Percentiles rank a stretch among this genome's conserved stretches.
These are phyloP conservation scores for Lignosus rhinocerotis DNA, from an alignment of 1,284 basidiomycete species.

Conservation along the genomic window DNA sequence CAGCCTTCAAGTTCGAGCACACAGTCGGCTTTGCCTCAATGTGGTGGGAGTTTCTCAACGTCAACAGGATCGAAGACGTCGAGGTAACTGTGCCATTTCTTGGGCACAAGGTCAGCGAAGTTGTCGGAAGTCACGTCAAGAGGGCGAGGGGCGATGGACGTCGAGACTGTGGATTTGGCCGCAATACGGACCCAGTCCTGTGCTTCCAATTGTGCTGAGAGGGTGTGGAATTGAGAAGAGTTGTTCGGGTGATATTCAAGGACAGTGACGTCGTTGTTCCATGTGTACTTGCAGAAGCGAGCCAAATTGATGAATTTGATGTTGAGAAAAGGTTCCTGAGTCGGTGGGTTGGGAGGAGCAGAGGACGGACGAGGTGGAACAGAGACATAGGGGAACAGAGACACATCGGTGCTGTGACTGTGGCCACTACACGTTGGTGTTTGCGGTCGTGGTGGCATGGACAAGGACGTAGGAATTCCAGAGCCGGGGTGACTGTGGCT, in stretches of 20 bases:
- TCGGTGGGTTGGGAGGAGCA: background rate
- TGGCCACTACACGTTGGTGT: too few species aligned
- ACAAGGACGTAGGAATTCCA: too few species aligned
- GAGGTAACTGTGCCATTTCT: conserved; percentile 11
- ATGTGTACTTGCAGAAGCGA: conserved; percentile 5
- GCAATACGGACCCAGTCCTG: conserved; percentile 8
- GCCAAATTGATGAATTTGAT: conserved; percentile 1
- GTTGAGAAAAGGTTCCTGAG: background rate
- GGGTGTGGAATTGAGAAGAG: conserved; percentile 30
- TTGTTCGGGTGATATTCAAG: conserved; percentile 27
- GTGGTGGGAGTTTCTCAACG: conserved; percentile 16
- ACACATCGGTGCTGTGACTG: background rate
- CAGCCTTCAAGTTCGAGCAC: conserved; percentile 17
- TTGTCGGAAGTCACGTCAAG: background rate
- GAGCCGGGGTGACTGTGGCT: too few species aligned
- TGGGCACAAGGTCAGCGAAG: conserved; percentile 4
- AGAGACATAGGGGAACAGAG: conserved; percentile 3
- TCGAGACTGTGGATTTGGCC: background rate
- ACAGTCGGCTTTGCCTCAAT: conserved; percentile 12
- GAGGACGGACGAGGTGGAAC: conserved; percentile 2
- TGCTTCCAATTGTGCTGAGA: background rate
- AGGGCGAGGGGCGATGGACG: background rate
- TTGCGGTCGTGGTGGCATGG: too few species aligned
- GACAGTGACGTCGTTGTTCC: background rate
- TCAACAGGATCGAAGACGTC: conserved; percentile 13